phyloP scores from a whole-genome alignment of 768 basidiomycete genomes.

The Lenzites betulinus region DNA sequence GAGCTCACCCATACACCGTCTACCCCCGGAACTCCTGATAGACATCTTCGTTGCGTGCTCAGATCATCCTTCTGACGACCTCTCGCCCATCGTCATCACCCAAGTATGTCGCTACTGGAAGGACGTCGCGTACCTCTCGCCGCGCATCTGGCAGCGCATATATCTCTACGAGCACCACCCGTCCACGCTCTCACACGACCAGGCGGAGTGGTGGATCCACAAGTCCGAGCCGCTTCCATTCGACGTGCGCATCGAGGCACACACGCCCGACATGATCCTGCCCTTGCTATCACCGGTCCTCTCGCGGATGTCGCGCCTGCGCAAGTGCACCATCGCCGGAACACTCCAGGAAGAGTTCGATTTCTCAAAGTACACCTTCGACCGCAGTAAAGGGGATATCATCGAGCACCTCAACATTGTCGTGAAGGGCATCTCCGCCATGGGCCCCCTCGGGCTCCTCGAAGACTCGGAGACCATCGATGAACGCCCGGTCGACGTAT shows the following conservation, averaged over 20 bases:
- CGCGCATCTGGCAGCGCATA: conserved; percentile 63
- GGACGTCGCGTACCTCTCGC: conserved; percentile 52
- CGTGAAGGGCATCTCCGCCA: conserved; percentile 22
- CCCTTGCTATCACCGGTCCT: conserved; percentile 67
- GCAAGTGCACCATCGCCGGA: conserved; percentile 46
- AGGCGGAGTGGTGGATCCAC: conserved; percentile 55
- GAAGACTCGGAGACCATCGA: conserved; percentile 16
- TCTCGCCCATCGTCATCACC: conserved; percentile 51
- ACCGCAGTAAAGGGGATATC: conserved; percentile 15
- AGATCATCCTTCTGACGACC: conserved; percentile 39
- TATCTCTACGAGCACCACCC: conserved; percentile 47
- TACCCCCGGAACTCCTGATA: conserved; percentile 26
- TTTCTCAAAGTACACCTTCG: conserved; percentile 32
- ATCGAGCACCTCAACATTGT: conserved; percentile 28
- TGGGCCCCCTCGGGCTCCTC: conserved; percentile 14
- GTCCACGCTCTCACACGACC: conserved; percentile 42
- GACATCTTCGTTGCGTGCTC: conserved; percentile 50
- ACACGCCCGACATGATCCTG: conserved; percentile 53
- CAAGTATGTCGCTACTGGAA: conserved; percentile 64
- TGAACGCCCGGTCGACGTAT: conserved; percentile 14
- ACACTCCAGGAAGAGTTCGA: conserved; percentile 34
- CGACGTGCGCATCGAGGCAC: conserved; percentile 56
- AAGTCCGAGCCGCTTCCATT: conserved; percentile 57
- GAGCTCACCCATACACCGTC: conserved; percentile 7
- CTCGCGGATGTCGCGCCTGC: conserved; percentile 58